Base-by-base conservation (phyloP, 805 yeast species). In the Spathaspora boniae region DNA sequence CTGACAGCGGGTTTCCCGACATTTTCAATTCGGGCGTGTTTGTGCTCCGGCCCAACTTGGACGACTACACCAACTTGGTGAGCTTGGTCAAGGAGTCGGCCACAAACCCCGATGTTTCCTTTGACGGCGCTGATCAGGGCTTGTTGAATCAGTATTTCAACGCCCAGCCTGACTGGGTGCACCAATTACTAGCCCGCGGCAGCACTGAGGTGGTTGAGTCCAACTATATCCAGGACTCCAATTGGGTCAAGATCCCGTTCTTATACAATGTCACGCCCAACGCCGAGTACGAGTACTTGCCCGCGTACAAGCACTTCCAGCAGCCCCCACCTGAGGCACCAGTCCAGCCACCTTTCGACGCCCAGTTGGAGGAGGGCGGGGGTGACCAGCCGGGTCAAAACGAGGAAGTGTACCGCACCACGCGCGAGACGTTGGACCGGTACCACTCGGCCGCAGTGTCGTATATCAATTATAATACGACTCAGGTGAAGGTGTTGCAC, bases 101-200 rank as follows among this genome's bases (percentile, higher is more conserved):
- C 7, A 29, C 38, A 12, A 28, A 44, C 22, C 42, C 37, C 19
- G 46, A 48, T 22, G 46, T 55, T 2, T 58, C 70, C 3, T 85
- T 86, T 47, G 97, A 88, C 58, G 95, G 95, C 27, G 91, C 95
- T 2, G 97, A 88, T 59, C 97, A 88, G 58, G 97, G 97, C 9
- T 66, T 88, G 24, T 65, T 88, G 43, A 88, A 88, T 57, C 85
- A 84, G 51, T 82, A 74, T 50, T 86, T 85, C 54, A 71, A 68
- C 39, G 29, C 53, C 7, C 50, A 57, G 29, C 70, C 70, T 9
- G 67, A 66, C 45, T 65, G 72, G 72, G 61, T 65, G 6, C 38
- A 19, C 32, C 19, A 25, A 16, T 26, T 41, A 11, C 28, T 38
- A 5, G 33, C 28, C n/a, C 11, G 12, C 11, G 12, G 25, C 12